phyloP scores from a whole-genome alignment of 768 basidiomycete species.

The Boletus speciosus region DNA sequence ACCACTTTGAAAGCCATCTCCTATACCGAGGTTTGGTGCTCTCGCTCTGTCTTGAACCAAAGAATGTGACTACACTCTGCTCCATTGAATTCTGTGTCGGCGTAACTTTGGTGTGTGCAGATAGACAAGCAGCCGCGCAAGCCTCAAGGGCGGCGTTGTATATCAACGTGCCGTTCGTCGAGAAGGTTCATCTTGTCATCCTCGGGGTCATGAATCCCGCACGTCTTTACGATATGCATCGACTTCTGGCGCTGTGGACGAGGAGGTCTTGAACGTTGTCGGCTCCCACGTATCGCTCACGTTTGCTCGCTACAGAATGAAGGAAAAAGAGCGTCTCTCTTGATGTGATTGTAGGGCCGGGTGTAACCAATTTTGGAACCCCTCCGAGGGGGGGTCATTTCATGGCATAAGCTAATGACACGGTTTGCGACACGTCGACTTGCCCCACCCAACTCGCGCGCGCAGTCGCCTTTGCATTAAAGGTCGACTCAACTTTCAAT shows the following conservation, averaged over 20 bases:
- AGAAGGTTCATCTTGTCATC: no score
- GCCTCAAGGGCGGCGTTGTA: no score
- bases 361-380: background rate
- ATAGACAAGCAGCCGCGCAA: background rate
- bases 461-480: background rate
- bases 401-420: constrained; percentile 8
- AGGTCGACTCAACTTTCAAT: background rate
- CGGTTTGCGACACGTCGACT: constrained; percentile 23
- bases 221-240: no score
- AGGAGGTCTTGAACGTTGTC: background rate
- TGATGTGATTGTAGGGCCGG: background rate
- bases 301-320: background rate
- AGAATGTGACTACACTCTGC: background rate
- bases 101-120: background rate
- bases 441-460: background rate
- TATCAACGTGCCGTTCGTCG: no score
- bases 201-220: no score
- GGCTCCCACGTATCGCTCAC: background rate
- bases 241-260: background rate
- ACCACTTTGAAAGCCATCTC: background rate
- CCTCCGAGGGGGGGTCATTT: constrained; percentile 10
- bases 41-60: background rate
- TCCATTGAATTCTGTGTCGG: background rate
- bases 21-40: background rate
- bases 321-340: no score